phyloP scores from a whole-genome alignment of 495 filamentous ascomycete species.

The Neurospora sp. region DNA sequence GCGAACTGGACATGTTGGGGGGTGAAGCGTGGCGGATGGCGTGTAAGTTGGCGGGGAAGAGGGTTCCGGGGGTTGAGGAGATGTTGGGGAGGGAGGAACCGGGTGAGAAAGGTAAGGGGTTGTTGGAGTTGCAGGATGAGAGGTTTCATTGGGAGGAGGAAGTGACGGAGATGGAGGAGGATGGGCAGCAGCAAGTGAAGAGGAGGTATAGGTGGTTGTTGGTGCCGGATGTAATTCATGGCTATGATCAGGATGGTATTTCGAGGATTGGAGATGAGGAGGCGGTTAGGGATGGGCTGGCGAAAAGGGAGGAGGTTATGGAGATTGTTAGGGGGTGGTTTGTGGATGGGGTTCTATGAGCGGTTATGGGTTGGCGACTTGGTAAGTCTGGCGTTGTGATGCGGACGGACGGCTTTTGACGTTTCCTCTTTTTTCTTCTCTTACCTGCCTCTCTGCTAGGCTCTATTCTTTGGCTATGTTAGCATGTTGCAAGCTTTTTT shows the following conservation, averaged over 20 bases:
- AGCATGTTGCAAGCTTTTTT: too few species aligned
- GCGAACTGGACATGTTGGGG: constrained; percentile 40
- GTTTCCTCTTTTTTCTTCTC: not conserved
- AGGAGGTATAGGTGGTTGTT: constrained; percentile 27
- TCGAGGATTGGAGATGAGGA: constrained; percentile 5
- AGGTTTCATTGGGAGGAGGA: constrained; percentile 24
- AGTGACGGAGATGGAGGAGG: constrained; percentile 3
- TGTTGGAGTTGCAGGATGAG: constrained; percentile 19
- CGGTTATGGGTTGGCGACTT: not conserved
- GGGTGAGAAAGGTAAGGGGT: constrained; percentile 1
- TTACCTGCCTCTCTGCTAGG: not conserved
- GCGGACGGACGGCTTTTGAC: not conserved
- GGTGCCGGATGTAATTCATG: constrained; percentile 31
- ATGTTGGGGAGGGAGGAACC: constrained; percentile 6
- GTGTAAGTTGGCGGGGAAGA: constrained; percentile 18
- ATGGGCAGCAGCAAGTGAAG: constrained; percentile 1
- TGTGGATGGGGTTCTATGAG: not conserved
- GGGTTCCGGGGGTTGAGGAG: constrained; percentile 9
- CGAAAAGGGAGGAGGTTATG: constrained; percentile 26
- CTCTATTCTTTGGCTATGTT: not conserved
- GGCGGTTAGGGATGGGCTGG: constrained; percentile 16
- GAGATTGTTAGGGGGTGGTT: constrained; percentile 28
- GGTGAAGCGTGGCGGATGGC: constrained; percentile 27
- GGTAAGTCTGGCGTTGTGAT: not conserved
- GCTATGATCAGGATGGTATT: constrained; percentile 22